Evolutionary conservation across 768 basidiomycete genomes (phyloP).

Genomic region (Rhodotorula toruloides): DNA sequence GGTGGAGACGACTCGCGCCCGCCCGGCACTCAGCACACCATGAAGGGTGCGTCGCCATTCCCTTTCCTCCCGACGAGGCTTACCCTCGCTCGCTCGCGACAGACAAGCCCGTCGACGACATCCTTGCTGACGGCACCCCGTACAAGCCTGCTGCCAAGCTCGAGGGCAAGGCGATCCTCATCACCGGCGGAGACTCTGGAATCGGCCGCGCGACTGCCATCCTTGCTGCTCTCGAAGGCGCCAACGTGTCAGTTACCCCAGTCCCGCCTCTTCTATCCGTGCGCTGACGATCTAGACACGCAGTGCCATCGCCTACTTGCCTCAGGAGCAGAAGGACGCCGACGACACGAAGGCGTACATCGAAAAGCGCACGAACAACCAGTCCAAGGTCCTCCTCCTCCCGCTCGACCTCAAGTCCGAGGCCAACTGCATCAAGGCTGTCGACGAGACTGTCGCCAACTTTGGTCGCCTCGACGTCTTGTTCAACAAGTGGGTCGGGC

Average conservation of each 20-base stretch:
- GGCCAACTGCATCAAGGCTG: slow-evolving; percentile 45
- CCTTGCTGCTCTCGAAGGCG: slow-evolving; percentile 50
- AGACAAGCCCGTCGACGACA: slow-evolving; percentile 46
- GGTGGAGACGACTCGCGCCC: slow-evolving; percentile 31
- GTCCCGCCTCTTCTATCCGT: too few species aligned
- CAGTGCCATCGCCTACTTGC: slow-evolving; percentile 45
- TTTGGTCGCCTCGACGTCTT: slow-evolving; percentile 50
- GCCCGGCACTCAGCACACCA: slow-evolving; percentile 23
- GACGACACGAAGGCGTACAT: slow-evolving; percentile 49
- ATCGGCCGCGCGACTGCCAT: slow-evolving; percentile 53
- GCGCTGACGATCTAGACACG: not conserved
- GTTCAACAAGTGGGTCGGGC: slow-evolving; percentile 22
- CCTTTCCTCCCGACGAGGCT: not conserved
- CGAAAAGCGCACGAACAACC: slow-evolving; percentile 48
- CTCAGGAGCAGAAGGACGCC: slow-evolving; percentile 50
- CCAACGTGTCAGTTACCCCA: slow-evolving; percentile 42
- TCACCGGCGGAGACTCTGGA: slow-evolving; percentile 53
- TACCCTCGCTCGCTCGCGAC: not conserved
- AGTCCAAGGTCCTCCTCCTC: slow-evolving; percentile 46
- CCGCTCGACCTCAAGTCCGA: slow-evolving; percentile 49
- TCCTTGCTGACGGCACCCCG: slow-evolving; percentile 51
- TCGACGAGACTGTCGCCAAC: slow-evolving; percentile 43
- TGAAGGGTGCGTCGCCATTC: slow-evolving; percentile 7
- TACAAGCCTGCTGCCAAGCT: slow-evolving; percentile 54
- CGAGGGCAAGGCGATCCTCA: slow-evolving; percentile 51